Evolutionary conservation across 176 grass and related monocot species (phyloP), one percentile per base, ranked within the genome.

Genomic region (Aegilops speltoides): DNA sequence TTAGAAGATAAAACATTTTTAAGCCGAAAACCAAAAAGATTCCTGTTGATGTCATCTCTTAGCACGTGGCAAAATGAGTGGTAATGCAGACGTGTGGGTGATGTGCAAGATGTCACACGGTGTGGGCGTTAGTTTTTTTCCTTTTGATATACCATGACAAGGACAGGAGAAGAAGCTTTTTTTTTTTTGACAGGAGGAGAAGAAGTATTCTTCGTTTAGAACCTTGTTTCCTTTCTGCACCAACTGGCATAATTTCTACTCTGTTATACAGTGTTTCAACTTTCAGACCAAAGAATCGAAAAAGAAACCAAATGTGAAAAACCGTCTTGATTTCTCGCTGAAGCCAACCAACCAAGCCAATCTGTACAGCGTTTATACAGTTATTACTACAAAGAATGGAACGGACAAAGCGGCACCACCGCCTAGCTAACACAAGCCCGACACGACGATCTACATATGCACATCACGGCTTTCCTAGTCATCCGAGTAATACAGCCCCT

Each of bases 401-500:
- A 32, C 10, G 12, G 10, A 73, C 41, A 79, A 83, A 41, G 6
- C 15, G 23, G 7, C 52, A 22, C 22, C 3, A 25, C 54, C 69
- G 16, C 41, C 66, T 36, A 74, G 40, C 24, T 19, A 22, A 81
- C 24, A 16, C 63, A 9, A 24, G 4, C 38, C 29, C 63, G 48
- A 29, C 2, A 33, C 7, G 50, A 36, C 62, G 40, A 46, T 31
- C 79, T 60, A 73, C 69, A 73, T 37, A 43, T 8, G 46, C 37
- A 65, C 81, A 38, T 19, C 36, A 10, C 56, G 26, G 2, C 29
- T 23, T n/a, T 57, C 36, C 64, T 61, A 86, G 61, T 50, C 77
- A 12, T 88, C 72, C 8, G 69, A 76, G 43, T 82, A 82, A 17
- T 88, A 82, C 3, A 76, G 8, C 15, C 73, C 72, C 23, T 82